Evolutionary conservation across 2,329 filamentous ascomycete genomes (phyloP).

Genomic region (Stagonosporopsis chrysanthemi): DNA sequence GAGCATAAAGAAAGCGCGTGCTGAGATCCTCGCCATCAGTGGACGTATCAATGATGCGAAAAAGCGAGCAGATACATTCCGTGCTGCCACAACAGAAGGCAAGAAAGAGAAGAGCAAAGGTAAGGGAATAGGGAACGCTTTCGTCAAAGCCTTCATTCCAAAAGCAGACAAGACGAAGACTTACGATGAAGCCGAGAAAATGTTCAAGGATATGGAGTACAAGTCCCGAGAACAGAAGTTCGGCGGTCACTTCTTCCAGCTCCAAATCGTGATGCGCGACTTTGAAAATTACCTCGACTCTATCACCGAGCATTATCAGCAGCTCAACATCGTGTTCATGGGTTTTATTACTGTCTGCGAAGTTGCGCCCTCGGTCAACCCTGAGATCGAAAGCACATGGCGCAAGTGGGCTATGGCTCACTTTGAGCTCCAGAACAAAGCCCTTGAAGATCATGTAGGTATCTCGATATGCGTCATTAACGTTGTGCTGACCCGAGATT

Average conservation of each 20-base stretch:
- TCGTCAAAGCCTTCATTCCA: slow-evolving; percentile 89
- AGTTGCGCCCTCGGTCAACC: slow-evolving; percentile 65
- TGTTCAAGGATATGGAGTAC: slow-evolving; percentile 81
- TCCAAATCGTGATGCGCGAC: slow-evolving; percentile 91
- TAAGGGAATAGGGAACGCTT: slow-evolving; percentile 67
- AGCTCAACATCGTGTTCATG: slow-evolving; percentile 79
- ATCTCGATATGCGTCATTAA: slow-evolving; percentile 2
- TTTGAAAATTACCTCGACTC: slow-evolving; percentile 93
- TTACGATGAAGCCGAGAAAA: slow-evolving; percentile 68
- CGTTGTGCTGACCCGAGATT: slow-evolving; percentile 23
- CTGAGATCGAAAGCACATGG: slow-evolving; percentile 94
- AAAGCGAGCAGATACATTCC: slow-evolving; percentile 88
- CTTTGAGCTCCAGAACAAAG: slow-evolving; percentile 82
- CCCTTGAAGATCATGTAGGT: slow-evolving; percentile 82
- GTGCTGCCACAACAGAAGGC: slow-evolving; percentile 44
- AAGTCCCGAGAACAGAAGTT: slow-evolving; percentile 84
- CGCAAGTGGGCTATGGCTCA: slow-evolving; percentile 87
- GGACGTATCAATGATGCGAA: slow-evolving; percentile 89
- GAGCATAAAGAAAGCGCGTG: slow-evolving; percentile 73
- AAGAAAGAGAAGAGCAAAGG: slow-evolving; percentile 47
- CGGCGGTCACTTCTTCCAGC: slow-evolving; percentile 86
- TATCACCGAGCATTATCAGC: slow-evolving; percentile 78
- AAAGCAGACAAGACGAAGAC: slow-evolving; percentile 84
- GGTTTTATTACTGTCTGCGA: slow-evolving; percentile 85
- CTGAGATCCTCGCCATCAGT: slow-evolving; percentile 69